These are phyloP conservation scores for Circinella umbellata DNA, from an alignment of 371 early-diverging fungal species.

Conservation along the genomic window DNA sequence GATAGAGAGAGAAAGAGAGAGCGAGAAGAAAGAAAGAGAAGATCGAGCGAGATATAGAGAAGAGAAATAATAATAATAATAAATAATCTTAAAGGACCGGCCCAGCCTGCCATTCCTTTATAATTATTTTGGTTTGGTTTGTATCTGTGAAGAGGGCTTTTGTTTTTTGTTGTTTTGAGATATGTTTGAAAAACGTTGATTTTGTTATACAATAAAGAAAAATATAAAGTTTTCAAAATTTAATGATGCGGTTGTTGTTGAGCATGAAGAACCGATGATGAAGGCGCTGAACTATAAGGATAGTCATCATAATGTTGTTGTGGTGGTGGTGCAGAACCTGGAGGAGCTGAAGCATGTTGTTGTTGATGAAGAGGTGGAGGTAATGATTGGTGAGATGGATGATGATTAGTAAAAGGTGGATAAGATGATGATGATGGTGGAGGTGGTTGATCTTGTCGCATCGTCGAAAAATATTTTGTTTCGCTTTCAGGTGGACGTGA, in stretches of 20 bases:
- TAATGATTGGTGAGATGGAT: neutral
- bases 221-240: neutral
- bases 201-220: neutral
- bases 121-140: neutral
- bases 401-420: neutral
- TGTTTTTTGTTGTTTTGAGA: too few species aligned
- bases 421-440: neutral
- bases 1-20: slow-evolving; percentile 2
- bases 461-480: neutral
- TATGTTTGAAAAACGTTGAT: neutral
- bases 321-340: neutral
- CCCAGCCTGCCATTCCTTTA: slow-evolving; percentile 12
- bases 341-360: slow-evolving; percentile 1
- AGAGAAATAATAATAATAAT: neutral
- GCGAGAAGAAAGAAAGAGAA: neutral
- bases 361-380: slow-evolving; percentile 3
- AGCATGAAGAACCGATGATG: slow-evolving; percentile 4
- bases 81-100: neutral
- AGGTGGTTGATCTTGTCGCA: neutral
- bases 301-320: slow-evolving; percentile 5
- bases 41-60: neutral
- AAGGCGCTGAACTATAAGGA: slow-evolving; percentile 5
- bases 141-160: neutral
- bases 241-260: slow-evolving; percentile 5
- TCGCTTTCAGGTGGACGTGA: neutral